Conservation (phyloP, 495 filamentous ascomycete genomes). For the Glutinoglossum americanum region DNA sequence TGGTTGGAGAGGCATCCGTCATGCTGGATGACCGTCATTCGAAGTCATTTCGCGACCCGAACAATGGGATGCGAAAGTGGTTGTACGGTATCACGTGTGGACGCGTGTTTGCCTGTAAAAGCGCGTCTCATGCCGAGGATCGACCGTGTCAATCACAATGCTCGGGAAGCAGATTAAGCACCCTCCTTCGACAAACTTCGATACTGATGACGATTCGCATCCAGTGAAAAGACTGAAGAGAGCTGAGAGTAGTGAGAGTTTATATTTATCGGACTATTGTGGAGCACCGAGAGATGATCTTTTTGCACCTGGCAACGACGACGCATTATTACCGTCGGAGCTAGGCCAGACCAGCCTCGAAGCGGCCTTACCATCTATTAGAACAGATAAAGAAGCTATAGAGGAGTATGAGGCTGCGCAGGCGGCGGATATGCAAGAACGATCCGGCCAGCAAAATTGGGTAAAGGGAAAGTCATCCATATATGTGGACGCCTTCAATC, state of each 20-base stretch:
- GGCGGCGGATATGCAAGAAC: slow-evolving; percentile 27
- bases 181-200: slow-evolving; percentile 19
- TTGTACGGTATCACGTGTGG: slow-evolving; percentile 1
- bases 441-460: slow-evolving; percentile 35
- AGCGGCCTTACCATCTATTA: slow-evolving; percentile 44
- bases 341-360: slow-evolving; percentile 48
- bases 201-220: slow-evolving; percentile 13
- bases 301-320: not conserved
- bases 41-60: not conserved
- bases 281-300: too few relatives aligned
- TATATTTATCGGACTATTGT: not conserved
- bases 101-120: not conserved
- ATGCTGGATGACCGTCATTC: not conserved
- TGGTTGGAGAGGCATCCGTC: slow-evolving; percentile 4
- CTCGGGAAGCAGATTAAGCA: slow-evolving; percentile 17
- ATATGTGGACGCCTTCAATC: slow-evolving; percentile 93
- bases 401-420: slow-evolving; percentile 48
- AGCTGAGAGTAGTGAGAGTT: slow-evolving; percentile 16
- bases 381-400: slow-evolving; percentile 48
- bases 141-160: slow-evolving; percentile 6
- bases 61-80: not conserved
- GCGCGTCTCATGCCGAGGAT: not conserved
- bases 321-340: slow-evolving; percentile 8
- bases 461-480: slow-evolving; percentile 56
- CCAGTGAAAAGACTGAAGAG: slow-evolving; percentile 19